A percentile compares a stretch with the other conserved stretches of the same genome.
These are phyloP conservation scores for Macaranga tanarius DNA, from an alignment of 441 rosid species.

Conservation along the genomic window DNA sequence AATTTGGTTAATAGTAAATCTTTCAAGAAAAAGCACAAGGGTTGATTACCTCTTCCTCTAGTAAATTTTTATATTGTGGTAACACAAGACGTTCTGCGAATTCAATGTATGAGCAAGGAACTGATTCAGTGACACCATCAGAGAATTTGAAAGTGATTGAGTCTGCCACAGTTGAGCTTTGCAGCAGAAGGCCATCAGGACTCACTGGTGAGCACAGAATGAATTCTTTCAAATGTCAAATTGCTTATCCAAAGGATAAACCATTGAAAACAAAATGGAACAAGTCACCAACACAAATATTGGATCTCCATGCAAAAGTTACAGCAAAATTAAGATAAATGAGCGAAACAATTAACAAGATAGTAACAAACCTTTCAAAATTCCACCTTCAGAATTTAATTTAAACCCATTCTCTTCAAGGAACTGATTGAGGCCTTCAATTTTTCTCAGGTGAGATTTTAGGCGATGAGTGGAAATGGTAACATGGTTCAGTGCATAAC, in stretches of 20 bases:
- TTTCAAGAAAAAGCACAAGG: background rate
- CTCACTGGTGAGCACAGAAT: constrained; percentile 55
- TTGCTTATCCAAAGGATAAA: background rate
- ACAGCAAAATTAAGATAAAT: too few relatives aligned
- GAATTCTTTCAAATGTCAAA: constrained; percentile 6
- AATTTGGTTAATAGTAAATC: background rate
- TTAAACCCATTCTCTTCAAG: constrained; percentile 62
- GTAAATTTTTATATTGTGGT: constrained; percentile 57
- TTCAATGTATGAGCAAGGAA: constrained; percentile 74
- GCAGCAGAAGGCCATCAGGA: constrained; percentile 84
- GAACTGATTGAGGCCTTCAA: constrained; percentile 62
- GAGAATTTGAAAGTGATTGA: constrained; percentile 54
- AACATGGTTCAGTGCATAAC: constrained; percentile 90
- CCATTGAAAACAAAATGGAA: background rate
- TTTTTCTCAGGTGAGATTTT: constrained; percentile 61
- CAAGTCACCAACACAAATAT: background rate
- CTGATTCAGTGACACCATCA: constrained; percentile 55
- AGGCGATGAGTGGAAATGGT: constrained; percentile 79
- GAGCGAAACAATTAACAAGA: constrained; percentile 1
- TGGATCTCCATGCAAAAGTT: background rate
- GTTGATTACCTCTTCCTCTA: constrained; percentile 51
- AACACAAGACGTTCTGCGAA: constrained; percentile 90
- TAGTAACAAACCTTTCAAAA: constrained; percentile 67
- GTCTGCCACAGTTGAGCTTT: constrained; percentile 94
- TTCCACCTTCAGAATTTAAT: constrained; percentile 84